Conservation (phyloP, 2,329 filamentous ascomycete genomes). For the Trichoderma guizhouense region DNA sequence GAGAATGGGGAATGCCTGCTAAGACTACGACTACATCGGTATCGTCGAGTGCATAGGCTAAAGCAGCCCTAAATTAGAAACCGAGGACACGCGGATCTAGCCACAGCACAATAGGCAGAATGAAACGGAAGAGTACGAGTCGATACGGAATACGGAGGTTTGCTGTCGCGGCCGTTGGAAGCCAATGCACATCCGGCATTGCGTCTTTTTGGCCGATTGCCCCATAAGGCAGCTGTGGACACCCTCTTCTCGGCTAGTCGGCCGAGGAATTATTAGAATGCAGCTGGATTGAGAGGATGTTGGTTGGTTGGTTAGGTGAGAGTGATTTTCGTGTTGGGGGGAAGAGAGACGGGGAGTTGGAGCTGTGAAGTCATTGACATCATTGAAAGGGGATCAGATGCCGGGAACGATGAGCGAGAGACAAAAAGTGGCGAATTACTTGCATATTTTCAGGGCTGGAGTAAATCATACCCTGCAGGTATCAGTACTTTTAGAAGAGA, state of each 20-base stretch:
- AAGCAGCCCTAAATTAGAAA: background rate
- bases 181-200: background rate
- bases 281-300: background rate
- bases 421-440: background rate
- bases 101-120: background rate
- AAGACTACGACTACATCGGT: no score
- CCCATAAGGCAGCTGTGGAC: constrained; percentile 1
- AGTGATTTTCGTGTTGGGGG: background rate
- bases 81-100: background rate
- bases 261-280: background rate
- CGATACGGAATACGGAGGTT: background rate
- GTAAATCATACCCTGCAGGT: background rate
- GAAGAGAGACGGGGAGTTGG: background rate
- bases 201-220: background rate
- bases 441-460: background rate
- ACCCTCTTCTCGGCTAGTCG: background rate
- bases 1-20: background rate
- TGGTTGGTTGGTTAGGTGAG: background rate
- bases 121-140: background rate
- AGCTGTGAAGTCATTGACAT: background rate
- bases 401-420: background rate
- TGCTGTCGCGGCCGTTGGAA: background rate
- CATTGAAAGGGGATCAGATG: background rate
- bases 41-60: background rate
- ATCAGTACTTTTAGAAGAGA: background rate